A percentile compares a stretch with the other conserved stretches of the same genome.
These are phyloP conservation scores for Candida gorgasii DNA, from an alignment of 805 yeast species.

Conservation along the genomic window DNA sequence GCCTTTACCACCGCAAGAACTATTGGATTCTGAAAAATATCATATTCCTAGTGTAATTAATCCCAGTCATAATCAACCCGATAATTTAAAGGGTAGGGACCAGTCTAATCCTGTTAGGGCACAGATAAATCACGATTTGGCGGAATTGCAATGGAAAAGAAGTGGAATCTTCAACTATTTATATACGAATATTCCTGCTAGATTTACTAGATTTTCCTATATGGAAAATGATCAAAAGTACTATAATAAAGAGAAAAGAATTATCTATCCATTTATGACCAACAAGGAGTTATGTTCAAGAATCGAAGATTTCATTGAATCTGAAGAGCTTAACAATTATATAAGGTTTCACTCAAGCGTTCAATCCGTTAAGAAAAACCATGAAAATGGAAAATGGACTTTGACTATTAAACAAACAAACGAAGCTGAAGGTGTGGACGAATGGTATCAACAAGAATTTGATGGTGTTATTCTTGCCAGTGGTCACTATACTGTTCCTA, in stretches of 20 bases:
- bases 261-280: slow-evolving; percentile 39
- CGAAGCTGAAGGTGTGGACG: slow-evolving; percentile 16
- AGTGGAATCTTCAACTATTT: slow-evolving; percentile 39
- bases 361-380: slow-evolving; percentile 33
- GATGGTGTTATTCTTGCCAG: slow-evolving; percentile 66
- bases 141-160: slow-evolving; percentile 36
- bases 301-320: slow-evolving; percentile 26
- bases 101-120: slow-evolving; percentile 18
- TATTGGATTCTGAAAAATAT: slow-evolving; percentile 30
- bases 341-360: slow-evolving; percentile 43
- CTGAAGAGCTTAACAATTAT: slow-evolving; percentile 27
- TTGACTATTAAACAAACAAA: slow-evolving; percentile 24
- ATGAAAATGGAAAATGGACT: slow-evolving; percentile 38
- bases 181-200: slow-evolving; percentile 43
- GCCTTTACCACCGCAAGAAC: slow-evolving; percentile 30
- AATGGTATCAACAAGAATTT: slow-evolving; percentile 49
- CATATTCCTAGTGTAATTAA: slow-evolving; percentile 34
- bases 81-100: slow-evolving; percentile 20
- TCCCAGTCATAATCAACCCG: slow-evolving; percentile 18
- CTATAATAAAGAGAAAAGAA: slow-evolving; percentile 20
- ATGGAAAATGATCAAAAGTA: slow-evolving; percentile 24
- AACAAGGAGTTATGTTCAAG: slow-evolving; percentile 33
- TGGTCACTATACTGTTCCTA: slow-evolving; percentile 67
- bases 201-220: slow-evolving; percentile 40
- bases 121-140: slow-evolving; percentile 7